Conservation (phyloP, 2,329 filamentous ascomycete species). For the Plectosphaerella sp. region DNA sequence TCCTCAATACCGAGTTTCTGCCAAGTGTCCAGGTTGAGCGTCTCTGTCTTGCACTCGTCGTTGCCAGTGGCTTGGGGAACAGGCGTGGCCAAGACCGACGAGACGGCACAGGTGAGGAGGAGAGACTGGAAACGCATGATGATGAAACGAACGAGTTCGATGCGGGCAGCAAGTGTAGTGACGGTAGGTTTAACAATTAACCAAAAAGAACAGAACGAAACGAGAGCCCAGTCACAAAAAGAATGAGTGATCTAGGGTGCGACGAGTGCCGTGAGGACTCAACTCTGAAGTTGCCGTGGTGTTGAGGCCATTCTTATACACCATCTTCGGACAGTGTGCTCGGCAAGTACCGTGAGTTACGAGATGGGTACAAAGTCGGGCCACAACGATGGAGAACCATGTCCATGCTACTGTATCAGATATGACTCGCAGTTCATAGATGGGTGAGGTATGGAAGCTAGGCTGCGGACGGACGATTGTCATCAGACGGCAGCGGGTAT, state of each 20-base stretch:
- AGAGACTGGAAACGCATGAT: not conserved
- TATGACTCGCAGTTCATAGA: not conserved
- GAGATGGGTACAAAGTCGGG: too few species aligned
- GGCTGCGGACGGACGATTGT: not conserved
- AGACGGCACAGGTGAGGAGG: not conserved
- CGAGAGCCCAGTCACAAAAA: too few species aligned
- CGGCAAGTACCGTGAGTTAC: too few species aligned
- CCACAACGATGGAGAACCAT: too few species aligned
- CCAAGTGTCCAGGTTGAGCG: not conserved
- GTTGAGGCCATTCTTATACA: not conserved
- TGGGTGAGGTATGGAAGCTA: not conserved
- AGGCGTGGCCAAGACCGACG: not conserved
- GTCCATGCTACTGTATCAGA: too few species aligned
- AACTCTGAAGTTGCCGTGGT: not conserved
- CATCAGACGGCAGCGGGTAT: not conserved
- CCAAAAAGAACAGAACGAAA: too few species aligned
- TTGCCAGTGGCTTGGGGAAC: not conserved
- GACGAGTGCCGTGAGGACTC: too few species aligned
- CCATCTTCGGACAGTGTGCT: too few species aligned
- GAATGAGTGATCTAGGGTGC: too few species aligned
- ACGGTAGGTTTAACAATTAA: too few species aligned
- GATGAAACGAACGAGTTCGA: not conserved
- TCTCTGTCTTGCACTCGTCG: not conserved
- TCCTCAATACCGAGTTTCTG: slow-evolving; percentile 1
- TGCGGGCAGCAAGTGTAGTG: too few species aligned